Evolutionary conservation across 768 basidiomycete species (phyloP), one percentile per base, ranked within the genome.

Genomic region (Trametes meyenii): DNA sequence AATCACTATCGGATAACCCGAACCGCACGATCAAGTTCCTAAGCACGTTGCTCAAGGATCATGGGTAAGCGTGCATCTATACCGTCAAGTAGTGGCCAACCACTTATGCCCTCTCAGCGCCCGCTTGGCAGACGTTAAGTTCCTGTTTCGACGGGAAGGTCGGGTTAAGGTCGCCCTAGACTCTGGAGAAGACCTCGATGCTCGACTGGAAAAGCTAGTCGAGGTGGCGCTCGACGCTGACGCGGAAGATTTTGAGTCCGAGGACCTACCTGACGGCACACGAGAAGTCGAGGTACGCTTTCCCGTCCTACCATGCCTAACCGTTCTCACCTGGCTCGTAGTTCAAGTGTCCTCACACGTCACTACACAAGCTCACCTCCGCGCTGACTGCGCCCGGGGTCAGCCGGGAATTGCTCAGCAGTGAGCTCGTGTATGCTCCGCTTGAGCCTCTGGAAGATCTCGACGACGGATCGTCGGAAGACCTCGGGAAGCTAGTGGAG

Each of bases 1-100:
- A 85, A 65, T 86, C 83, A 66, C 71, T 83, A 43, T 83, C 86
- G n/a, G 82, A 88, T 68, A 89, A 89, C 66, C 72, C 77, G 46
- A 87, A 83, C 63, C 81, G 88, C 35, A 88, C 88, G 21, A 76
- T 84, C 50, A 80, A 83, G 64, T 81, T 76, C 42, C 72, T 88
- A 50, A 82, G 83, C 50, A 83, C 85, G 50, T 75, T 83, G 14
- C 69, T 89, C 44, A 76, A 73, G 33, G 67, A 69, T 16, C 77
- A 84, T 60, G 75, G 78, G 87, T 87, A 60, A 48, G 79, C 63
- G 23, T 5, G 6, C 24, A 38, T n/a, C 11, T 5, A 8, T 35
- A 12, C 7, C 8, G 23, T 11, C 8, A 13, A 23, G 36, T 8
- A 16, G 7, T 5, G 8, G 3, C 50, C 59, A 29, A 35, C 21